Percentiles rank a stretch among this genome's conserved stretches.
Evolutionary conservation across 495 filamentous ascomycete genomes (phyloP).

Genomic region (Talaromyces liani): DNA sequence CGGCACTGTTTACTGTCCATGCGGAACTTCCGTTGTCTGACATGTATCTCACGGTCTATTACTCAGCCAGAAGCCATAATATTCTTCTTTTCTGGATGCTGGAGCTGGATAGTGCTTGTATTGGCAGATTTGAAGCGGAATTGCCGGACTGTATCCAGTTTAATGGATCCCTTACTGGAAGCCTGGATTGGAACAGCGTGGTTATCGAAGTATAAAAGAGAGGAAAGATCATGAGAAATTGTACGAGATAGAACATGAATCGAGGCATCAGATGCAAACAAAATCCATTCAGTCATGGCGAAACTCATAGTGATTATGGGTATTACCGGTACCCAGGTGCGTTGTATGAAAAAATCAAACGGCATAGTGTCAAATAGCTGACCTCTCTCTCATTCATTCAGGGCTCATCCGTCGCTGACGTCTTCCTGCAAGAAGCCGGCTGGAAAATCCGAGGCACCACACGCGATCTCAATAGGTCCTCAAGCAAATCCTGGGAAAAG

Average conservation of each 20-base stretch:
- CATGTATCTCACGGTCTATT: background rate
- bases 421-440: constrained; percentile 17
- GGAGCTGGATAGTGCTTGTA: background rate
- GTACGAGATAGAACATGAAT: too few species aligned
- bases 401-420: constrained; percentile 20
- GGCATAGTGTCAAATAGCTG: background rate
- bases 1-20: background rate
- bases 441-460: constrained; percentile 34
- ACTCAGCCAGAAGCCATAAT: background rate
- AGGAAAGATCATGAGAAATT: background rate
- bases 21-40: background rate
- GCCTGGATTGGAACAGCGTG: background rate
- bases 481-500: constrained; percentile 23
- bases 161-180: background rate
- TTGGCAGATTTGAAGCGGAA: background rate
- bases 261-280: background rate
- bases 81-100: too few species aligned
- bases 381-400: background rate
- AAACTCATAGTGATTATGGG: constrained; percentile 41
- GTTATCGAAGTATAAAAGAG: background rate
- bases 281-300: background rate
- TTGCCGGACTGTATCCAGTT: background rate
- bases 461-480: constrained; percentile 22
- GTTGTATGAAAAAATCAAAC: background rate
- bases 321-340: constrained; percentile 28